Evolutionary conservation across 305 asterid genomes (phyloP).

Genomic region (Fraxinus sp.): DNA sequence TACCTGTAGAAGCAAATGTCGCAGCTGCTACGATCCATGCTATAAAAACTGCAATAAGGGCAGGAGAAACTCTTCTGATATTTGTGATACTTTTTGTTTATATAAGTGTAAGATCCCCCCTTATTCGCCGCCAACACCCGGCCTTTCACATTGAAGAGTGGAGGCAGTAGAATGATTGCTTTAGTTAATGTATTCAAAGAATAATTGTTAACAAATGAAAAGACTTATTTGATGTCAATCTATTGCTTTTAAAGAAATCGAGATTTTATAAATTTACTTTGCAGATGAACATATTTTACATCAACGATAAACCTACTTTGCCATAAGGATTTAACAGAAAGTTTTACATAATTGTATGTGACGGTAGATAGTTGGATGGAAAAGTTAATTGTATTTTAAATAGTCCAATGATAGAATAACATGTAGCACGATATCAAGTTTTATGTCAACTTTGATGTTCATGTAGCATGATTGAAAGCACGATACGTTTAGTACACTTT

Average conservation of each 20-base stretch:
- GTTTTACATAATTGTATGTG: no score
- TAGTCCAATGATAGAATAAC: no score
- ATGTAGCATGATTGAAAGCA: no score
- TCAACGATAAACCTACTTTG: no score
- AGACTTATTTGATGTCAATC: neutral
- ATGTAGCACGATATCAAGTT: no score
- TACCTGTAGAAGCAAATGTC: neutral
- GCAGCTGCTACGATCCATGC: neutral
- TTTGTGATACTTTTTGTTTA: neutral
- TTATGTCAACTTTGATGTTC: no score
- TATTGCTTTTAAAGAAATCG: neutral
- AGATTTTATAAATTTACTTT: neutral
- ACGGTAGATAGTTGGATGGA: no score
- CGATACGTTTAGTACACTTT: no score
- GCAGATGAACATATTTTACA: neutral
- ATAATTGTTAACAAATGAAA: no score
- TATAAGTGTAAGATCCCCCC: neutral
- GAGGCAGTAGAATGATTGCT: neutral
- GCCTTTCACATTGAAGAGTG: neutral
- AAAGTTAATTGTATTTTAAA: no score
- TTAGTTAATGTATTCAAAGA: neutral
- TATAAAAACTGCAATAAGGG: neutral
- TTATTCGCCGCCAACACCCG: neutral
- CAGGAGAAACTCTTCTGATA: neutral
- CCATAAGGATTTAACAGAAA: no score